phyloP scores from a whole-genome alignment of 2,329 filamentous ascomycete genomes.

The Fusarium multiceps region DNA sequence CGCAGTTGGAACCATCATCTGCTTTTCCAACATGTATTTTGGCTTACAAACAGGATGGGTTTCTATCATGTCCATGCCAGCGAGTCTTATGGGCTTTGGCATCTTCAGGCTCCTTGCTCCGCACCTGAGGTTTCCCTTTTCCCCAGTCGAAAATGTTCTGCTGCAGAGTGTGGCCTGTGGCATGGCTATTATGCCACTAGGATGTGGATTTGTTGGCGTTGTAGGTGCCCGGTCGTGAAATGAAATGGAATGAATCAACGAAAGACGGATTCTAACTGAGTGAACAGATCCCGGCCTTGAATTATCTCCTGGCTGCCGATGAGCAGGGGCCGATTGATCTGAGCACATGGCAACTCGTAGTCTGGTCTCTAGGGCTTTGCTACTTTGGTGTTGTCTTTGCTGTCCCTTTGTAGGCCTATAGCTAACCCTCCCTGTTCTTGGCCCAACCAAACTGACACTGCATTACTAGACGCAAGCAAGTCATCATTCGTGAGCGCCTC shows the following conservation, averaged over 20 bases:
- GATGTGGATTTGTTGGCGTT: constrained; percentile 94
- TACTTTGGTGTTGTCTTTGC: constrained; percentile 98
- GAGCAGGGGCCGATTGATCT: constrained; percentile 83
- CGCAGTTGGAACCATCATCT: constrained; percentile 88
- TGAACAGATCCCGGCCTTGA: constrained; percentile 80
- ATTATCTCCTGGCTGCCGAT: constrained; percentile 80
- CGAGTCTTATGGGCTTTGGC: constrained; percentile 92
- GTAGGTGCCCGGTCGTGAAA: constrained; percentile 51
- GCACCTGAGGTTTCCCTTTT: constrained; percentile 83
- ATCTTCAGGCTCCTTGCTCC: constrained; percentile 85
- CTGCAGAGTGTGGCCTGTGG: constrained; percentile 96
- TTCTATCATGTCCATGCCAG: constrained; percentile 95
- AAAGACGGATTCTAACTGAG: constrained; percentile 7
- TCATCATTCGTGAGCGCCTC: constrained; percentile 91
- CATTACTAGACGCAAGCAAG: constrained; percentile 74
- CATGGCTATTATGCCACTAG: constrained; percentile 96
- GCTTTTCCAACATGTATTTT: constrained; percentile 98
- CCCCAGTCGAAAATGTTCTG: constrained; percentile 94
- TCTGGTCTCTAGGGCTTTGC: constrained; percentile 93
- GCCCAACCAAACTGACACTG: constrained; percentile 5
- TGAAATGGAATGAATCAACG: background rate
- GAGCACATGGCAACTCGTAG: constrained; percentile 78
- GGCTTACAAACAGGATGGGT: constrained; percentile 85
- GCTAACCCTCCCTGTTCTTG: background rate
- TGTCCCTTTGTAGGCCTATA: constrained; percentile 73